Evolutionary conservation across 352 stramenopile species (phyloP).

Genomic region (Phytophthora fragariae): DNA sequence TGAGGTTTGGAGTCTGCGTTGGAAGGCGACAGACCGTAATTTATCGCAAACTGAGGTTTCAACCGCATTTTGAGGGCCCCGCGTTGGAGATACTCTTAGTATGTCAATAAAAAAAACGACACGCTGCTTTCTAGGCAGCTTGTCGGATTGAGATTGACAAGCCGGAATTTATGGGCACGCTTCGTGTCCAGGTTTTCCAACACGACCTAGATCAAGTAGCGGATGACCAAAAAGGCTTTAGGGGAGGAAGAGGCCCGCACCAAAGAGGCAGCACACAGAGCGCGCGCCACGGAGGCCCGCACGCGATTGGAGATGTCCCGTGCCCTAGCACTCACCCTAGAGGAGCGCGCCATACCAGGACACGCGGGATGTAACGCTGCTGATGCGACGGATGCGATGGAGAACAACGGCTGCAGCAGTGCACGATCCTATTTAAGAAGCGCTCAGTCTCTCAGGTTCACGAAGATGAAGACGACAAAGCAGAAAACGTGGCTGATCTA

Average conservation of each 20-base stretch:
- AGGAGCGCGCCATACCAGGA: not conserved
- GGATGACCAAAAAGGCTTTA: not conserved
- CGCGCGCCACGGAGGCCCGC: not conserved
- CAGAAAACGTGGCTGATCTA: not conserved
- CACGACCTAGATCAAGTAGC: not conserved
- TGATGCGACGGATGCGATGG: not conserved
- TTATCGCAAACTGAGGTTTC: no score
- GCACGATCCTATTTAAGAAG: not conserved
- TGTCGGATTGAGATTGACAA: no score
- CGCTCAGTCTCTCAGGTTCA: not conserved
- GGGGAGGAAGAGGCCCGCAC: not conserved
- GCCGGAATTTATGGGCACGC: no score
- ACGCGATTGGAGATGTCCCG: not conserved
- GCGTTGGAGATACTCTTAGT: no score
- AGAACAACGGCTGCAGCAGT: not conserved
- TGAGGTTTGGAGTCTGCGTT: no score
- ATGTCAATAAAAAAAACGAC: no score
- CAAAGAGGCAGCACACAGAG: not conserved
- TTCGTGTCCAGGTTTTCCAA: no score
- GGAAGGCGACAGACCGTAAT: no score
- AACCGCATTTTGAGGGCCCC: no score
- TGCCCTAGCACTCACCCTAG: not conserved
- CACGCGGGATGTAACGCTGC: not conserved
- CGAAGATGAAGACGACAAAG: not conserved
- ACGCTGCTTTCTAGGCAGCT: no score